Evolutionary conservation across 331 rosid genomes (phyloP).

Genomic region (Dryas integrifolia): DNA sequence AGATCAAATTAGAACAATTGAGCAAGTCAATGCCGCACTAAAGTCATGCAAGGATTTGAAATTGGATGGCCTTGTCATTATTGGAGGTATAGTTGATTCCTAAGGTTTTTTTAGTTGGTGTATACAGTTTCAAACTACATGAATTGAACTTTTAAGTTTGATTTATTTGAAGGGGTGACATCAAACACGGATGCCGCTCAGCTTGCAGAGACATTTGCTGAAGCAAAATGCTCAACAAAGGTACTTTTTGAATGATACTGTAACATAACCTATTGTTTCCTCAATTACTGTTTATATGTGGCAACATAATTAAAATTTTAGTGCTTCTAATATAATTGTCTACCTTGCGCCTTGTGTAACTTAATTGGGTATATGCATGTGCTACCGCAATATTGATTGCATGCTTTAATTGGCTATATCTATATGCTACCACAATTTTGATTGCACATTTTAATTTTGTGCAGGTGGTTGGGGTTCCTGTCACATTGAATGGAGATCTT

Average conservation of each 20-base stretch:
- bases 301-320: not conserved
- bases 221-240: slow-evolving; percentile 86
- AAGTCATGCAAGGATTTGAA: slow-evolving; percentile 77
- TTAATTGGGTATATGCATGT: not conserved
- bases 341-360: not conserved
- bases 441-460: slow-evolving; percentile 28
- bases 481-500: slow-evolving; percentile 95
- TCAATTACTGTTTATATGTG: not conserved
- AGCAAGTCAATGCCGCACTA: slow-evolving; percentile 89
- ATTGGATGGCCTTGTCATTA: slow-evolving; percentile 86
- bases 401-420: slow-evolving; percentile 20
- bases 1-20: slow-evolving; percentile 92
- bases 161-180: slow-evolving; percentile 71
- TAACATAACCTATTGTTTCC: not conserved
- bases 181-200: slow-evolving; percentile 98
- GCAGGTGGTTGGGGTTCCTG: slow-evolving; percentile 99
- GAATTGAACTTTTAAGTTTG: slow-evolving; percentile 20
- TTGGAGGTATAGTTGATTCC: slow-evolving; percentile 64
- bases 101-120: slow-evolving; percentile 10
- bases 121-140: not conserved
- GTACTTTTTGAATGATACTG: slow-evolving; percentile 28
- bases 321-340: not conserved
- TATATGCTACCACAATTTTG: slow-evolving; percentile 3
- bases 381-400: slow-evolving; percentile 11
- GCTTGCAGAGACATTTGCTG: slow-evolving; percentile 97